Base-by-base conservation (phyloP, 805 yeast species). In the Lipomyces kockii region DNA sequence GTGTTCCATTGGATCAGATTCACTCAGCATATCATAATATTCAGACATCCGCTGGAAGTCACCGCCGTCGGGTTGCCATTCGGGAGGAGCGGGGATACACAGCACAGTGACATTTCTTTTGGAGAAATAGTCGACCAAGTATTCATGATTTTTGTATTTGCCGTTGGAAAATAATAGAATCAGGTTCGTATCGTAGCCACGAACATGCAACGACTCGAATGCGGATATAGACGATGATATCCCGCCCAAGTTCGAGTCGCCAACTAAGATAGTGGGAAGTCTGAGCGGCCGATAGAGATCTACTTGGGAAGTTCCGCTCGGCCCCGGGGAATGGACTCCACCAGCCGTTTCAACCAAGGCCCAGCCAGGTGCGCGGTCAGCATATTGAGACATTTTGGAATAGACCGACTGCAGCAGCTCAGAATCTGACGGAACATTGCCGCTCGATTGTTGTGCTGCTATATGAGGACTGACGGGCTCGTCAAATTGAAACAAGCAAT, bases 151-250 rank as follows among this genome's bases (percentile, higher is more conserved):
- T 29, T 29, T 22, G 55, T 52, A 52, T 25, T 6, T 29, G 32
- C 25, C 14, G 55, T 52, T 52, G 29, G 14, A 27, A 29, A 52
- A 52, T 22, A 52, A 52, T 20, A 52, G 3, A 25, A 52, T 17
- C 20, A 52, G 34, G n/a, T 25, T 22, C 8, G 22, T 22, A 52
- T 52, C 55, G 55, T 52, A 52, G 17, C 55, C 55, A 22, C 55
- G 55, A 52, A 25, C 20, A 22, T 52, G 55, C 34, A 52, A 29
- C 17, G 55, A 52, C 55, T 52, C 55, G 34, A 52, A 52, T 22
- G 55, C 55, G n/a, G 55, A 52, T 52, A 52, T 52, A 17, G 55
- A 52, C 12, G 55, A 52, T 35, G 55, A 52, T 22, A 52, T 52
- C 34, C 55, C 55, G n/a, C 55, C 55, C 29, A 52, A 52, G 1